Conservation (phyloP, 129 eudicot genomes). For the Escallonia herrerae region DNA sequence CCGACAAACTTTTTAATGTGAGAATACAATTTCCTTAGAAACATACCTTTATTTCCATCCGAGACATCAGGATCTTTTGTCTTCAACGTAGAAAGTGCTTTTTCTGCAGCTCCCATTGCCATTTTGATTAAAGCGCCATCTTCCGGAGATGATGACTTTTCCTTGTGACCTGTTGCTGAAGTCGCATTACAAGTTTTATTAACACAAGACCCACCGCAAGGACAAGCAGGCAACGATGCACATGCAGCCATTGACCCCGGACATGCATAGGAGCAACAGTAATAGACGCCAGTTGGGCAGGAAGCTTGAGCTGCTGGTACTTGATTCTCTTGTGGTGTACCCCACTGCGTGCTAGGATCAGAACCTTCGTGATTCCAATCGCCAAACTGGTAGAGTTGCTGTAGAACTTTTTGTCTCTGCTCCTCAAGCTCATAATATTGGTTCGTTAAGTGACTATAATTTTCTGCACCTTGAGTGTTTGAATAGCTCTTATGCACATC, state of each 20-base stretch:
- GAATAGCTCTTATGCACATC: slow-evolving; percentile 13
- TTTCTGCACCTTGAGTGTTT: slow-evolving; percentile 37
- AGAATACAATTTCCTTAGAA: not conserved
- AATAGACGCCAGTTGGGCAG: slow-evolving; percentile 25
- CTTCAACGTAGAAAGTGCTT: slow-evolving; percentile 38
- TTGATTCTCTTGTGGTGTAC: slow-evolving; percentile 32
- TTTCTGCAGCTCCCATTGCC: slow-evolving; percentile 65
- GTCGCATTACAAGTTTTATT: slow-evolving; percentile 13
- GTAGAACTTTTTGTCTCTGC: slow-evolving; percentile 56
- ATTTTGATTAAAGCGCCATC: slow-evolving; percentile 44
- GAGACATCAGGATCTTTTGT: slow-evolving; percentile 20
- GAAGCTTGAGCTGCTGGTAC: slow-evolving; percentile 38
- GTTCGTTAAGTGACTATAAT: slow-evolving; percentile 43
- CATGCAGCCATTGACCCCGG: slow-evolving; percentile 44
- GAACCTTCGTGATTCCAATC: slow-evolving; percentile 40
- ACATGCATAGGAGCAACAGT: slow-evolving; percentile 52
- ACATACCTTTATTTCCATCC: slow-evolving; percentile 31
- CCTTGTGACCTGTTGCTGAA: slow-evolving; percentile 18
- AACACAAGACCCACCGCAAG: slow-evolving; percentile 26
- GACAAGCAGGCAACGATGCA: slow-evolving; percentile 25
- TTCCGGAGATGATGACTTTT: slow-evolving; percentile 18
- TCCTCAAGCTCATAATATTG: slow-evolving; percentile 77
- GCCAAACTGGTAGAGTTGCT: slow-evolving; percentile 61
- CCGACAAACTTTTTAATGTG: not conserved
- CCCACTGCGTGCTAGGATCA: too few species aligned